Evolutionary conservation across 2,329 filamentous ascomycete genomes (phyloP), one percentile per base, ranked within the genome.

Genomic region (Diaporthe sp.): DNA sequence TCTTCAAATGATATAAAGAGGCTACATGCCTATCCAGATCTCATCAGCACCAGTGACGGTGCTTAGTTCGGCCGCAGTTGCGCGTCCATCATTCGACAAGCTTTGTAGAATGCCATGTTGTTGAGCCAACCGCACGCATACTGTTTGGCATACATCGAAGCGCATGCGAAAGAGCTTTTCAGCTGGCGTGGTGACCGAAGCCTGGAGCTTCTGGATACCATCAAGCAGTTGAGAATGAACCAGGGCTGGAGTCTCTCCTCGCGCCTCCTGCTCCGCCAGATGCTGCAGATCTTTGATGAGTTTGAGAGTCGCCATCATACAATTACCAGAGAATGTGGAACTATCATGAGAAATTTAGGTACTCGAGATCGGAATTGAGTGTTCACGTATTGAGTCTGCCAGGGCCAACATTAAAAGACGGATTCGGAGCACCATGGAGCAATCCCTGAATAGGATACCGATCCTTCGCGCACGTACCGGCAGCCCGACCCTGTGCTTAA

Each of bases 121-220:
- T 22, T 61, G 58, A n/a, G 58, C 58, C 15, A 61, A 30, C 6
- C 58, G 58, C 25, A 61, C 38, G 25, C 58, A 61, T 13, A 61
- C 38, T 4, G 25, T 42, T 28, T 61, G 58, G 8, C 58, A 61
- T 19, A 61, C 9, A 2, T 42, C 58, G 15, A 61, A 61, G n/a
- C 58, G 58, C 38, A 61, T 42, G 25, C 38, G 35, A 13, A 42
- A 61, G 1, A 61, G n/a, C 58, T 61, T 61, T 22, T 61, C 58
- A 19, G n/a, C 58, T 42, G 58, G 58, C 9, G 58, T 42, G 12
- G 38, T 42, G 22, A 61, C 25, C 13, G 58, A 61, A 30, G 38
- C 58, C 13, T 61, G 58, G 9, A 61, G 58, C 38, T 42, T 30
- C 58, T 61, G 58, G 15, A 61, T 61, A 2, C 58, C 38, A 19